phyloP scores from a whole-genome alignment of 768 basidiomycete genomes.

The Boletus sp. region DNA sequence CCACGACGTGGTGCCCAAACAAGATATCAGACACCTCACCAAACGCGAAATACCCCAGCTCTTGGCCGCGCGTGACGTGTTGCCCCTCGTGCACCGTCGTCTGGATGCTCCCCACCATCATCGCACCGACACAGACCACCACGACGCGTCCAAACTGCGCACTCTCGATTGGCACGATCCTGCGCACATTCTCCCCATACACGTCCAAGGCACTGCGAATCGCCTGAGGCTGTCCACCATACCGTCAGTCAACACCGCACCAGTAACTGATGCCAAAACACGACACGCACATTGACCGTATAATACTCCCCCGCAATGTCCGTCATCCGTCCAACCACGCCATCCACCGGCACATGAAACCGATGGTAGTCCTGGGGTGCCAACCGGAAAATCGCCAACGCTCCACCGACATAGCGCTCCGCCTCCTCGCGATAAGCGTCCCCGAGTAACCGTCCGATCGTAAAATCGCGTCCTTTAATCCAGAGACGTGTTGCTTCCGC shows the following conservation, averaged over 20 bases:
- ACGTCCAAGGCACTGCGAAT: constrained; percentile 88
- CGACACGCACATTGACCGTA: constrained; percentile 80
- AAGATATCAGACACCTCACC: constrained; percentile 47
- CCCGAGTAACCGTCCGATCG: constrained; percentile 74
- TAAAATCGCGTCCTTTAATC: constrained; percentile 98
- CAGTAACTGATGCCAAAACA: neutral
- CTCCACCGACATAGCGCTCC: constrained; percentile 73
- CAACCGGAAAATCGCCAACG: constrained; percentile 84
- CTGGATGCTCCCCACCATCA: constrained; percentile 92
- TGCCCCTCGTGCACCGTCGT: constrained; percentile 87
- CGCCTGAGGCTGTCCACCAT: constrained; percentile 70
- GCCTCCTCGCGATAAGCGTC: constrained; percentile 68
- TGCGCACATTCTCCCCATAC: constrained; percentile 91
- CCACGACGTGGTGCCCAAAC: neutral
- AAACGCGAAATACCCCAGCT: constrained; percentile 94
- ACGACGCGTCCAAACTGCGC: constrained; percentile 89
- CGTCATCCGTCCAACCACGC: constrained; percentile 76
- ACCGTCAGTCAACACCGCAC: neutral
- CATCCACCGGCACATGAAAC: constrained; percentile 86
- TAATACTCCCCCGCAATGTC: constrained; percentile 91
- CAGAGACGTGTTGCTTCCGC: constrained; percentile 83
- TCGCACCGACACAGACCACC: constrained; percentile 88
- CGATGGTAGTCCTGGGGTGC: constrained; percentile 97
- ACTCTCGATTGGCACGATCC: constrained; percentile 89
- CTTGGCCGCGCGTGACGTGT: constrained; percentile 75